A percentile compares a stretch with the other conserved stretches of the same genome.
Evolutionary conservation across 2,329 filamentous ascomycete genomes (phyloP).

Genomic region (Helicocarpus griseus): DNA sequence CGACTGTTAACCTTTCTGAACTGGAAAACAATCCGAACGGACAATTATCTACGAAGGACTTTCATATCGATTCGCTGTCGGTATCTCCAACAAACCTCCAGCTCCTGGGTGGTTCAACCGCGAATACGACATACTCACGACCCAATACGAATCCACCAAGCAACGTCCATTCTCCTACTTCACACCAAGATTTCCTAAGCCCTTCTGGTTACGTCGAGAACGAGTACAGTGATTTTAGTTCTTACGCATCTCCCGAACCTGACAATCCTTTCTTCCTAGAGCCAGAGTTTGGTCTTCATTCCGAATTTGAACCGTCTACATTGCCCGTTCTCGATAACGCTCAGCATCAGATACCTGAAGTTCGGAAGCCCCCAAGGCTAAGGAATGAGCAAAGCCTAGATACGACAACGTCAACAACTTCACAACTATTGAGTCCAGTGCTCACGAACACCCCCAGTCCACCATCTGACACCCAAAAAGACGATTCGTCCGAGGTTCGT

Average conservation of each 20-base stretch:
- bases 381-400: neutral
- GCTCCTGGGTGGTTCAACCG: neutral
- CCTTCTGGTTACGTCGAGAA: slow-evolving; percentile 21
- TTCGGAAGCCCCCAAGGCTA: neutral
- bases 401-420: slow-evolving; percentile 10
- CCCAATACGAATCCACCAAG: slow-evolving; percentile 6
- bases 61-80: slow-evolving; percentile 4
- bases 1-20: slow-evolving; percentile 1
- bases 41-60: neutral
- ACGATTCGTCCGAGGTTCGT: slow-evolving; percentile 5
- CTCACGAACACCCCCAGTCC: slow-evolving; percentile 23
- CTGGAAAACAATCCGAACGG: neutral
- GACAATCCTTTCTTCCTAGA: slow-evolving; percentile 16
- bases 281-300: slow-evolving; percentile 13
- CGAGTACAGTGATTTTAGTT: slow-evolving; percentile 21
- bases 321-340: neutral
- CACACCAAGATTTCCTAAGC: slow-evolving; percentile 22
- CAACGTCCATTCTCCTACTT: slow-evolving; percentile 14
- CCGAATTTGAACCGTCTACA: slow-evolving; percentile 4
- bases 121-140: slow-evolving; percentile 6
- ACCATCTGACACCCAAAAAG: slow-evolving; percentile 15
- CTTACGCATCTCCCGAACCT: slow-evolving; percentile 12
- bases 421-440: slow-evolving; percentile 26
- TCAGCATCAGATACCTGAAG: neutral
- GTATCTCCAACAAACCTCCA: slow-evolving; percentile 1